phyloP scores from a whole-genome alignment of 257 asterid genomes.

The Petunia secreta region DNA sequence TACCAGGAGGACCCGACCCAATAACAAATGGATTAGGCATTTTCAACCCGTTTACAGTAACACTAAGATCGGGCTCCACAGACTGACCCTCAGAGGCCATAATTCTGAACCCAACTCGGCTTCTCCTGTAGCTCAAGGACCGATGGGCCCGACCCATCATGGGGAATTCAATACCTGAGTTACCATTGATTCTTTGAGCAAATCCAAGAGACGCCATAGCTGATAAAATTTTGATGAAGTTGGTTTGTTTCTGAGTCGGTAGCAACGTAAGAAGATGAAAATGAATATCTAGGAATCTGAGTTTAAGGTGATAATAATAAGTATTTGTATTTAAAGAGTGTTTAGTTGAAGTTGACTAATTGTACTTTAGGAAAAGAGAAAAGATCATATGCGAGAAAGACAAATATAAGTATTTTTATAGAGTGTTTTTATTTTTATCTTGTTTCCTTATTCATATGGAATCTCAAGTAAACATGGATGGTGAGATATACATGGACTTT shows the following conservation, averaged over 20 bases:
- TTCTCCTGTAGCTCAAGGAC: slow-evolving; percentile 14
- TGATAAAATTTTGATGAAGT: not conserved
- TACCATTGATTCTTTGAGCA: slow-evolving; percentile 37
- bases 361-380: not conserved
- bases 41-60: slow-evolving; percentile 83
- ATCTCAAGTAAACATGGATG: too few species aligned
- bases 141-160: not conserved
- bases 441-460: too few species aligned
- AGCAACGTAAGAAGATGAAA: slow-evolving; percentile 27
- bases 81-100: slow-evolving; percentile 41
- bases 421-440: too few species aligned
- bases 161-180: not conserved
- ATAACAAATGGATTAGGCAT: slow-evolving; percentile 97
- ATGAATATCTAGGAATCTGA: slow-evolving; percentile 55
- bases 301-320: slow-evolving; percentile 1
- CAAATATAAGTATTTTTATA: not conserved
- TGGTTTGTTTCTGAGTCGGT: not conserved
- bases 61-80: slow-evolving; percentile 88
- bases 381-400: not conserved
- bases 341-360: not conserved
- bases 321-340: not conserved
- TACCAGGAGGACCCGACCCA: slow-evolving; percentile 99
- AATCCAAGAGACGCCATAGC: slow-evolving; percentile 51
- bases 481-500: too few species aligned
- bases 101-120: slow-evolving; percentile 57